Percentiles rank a stretch among this genome's conserved stretches.
Evolutionary conservation across 495 filamentous ascomycete genomes (phyloP).

Genomic region (Penicillium nucicola): DNA sequence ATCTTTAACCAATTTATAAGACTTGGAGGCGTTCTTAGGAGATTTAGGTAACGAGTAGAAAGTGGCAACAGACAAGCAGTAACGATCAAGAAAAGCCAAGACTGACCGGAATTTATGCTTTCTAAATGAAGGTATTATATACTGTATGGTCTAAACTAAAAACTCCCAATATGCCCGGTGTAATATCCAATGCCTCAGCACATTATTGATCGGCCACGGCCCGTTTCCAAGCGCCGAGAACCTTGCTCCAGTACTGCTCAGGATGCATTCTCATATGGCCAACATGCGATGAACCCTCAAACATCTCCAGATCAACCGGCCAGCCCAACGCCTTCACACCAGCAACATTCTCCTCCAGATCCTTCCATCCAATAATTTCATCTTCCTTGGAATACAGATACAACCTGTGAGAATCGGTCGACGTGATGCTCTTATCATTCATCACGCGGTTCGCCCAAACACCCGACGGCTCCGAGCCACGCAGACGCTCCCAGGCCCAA

Average conservation of each 20-base stretch:
- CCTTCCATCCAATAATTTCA: conserved; percentile 51
- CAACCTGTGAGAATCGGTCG: conserved; percentile 22
- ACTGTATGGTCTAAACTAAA: conserved; percentile 1
- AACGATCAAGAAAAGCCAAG: too few relatives aligned
- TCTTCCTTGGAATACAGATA: conserved; percentile 55
- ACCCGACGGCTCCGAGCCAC: conserved; percentile 17
- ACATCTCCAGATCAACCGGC: conserved; percentile 39
- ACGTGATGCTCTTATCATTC: conserved; percentile 20
- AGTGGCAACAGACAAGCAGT: too few relatives aligned
- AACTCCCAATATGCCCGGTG: background rate
- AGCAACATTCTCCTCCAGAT: conserved; percentile 50
- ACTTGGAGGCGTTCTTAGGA: too few relatives aligned
- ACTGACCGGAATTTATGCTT: too few relatives aligned
- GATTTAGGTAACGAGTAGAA: too few relatives aligned
- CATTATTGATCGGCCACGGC: background rate
- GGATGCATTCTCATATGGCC: conserved; percentile 52
- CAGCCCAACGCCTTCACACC: conserved; percentile 40
- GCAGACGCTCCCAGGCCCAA: conserved; percentile 10
- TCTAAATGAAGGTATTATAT: conserved; percentile 1
- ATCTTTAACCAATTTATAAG: too few relatives aligned
- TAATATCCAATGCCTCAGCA: background rate
- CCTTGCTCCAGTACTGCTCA: conserved; percentile 51
- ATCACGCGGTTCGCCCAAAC: conserved; percentile 21
- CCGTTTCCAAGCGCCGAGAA: conserved; percentile 41
- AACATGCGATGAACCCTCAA: conserved; percentile 52